These are phyloP conservation scores for Misopates orontium DNA, from an alignment of 257 asterid genomes.

Conservation along the genomic window DNA sequence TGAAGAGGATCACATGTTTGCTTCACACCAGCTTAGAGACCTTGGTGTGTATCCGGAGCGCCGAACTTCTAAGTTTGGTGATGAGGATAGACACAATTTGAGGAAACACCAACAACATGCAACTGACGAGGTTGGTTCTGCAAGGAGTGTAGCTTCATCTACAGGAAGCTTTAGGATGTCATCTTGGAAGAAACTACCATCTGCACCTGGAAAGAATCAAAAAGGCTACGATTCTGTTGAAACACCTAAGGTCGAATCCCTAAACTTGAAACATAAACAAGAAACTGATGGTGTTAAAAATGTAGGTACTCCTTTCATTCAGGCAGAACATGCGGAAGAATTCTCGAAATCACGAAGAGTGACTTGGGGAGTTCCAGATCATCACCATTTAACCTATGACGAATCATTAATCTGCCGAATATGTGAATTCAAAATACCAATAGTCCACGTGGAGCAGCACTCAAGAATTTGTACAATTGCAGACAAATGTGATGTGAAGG, in stretches of 20 bases:
- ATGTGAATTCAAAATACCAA: constrained; percentile 98
- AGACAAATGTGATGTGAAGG: constrained; percentile 96
- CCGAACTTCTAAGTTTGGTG: constrained; percentile 36
- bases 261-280: constrained; percentile 39
- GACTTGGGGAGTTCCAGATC: constrained; percentile 81
- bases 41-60: constrained; percentile 79
- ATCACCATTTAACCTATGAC: constrained; percentile 69
- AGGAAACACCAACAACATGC: constrained; percentile 40
- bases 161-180: constrained; percentile 89
- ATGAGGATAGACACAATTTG: constrained; percentile 37
- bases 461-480: constrained; percentile 93
- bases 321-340: constrained; percentile 49
- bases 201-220: constrained; percentile 59
- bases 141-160: constrained; percentile 67
- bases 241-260: constrained; percentile 45
- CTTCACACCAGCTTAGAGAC: constrained; percentile 85
- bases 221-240: constrained; percentile 53
- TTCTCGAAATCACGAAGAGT: constrained; percentile 47
- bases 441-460: constrained; percentile 86
- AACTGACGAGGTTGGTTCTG: constrained; percentile 67
- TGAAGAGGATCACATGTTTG: constrained; percentile 63
- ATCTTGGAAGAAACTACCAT: constrained; percentile 96
- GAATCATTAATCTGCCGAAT: constrained; percentile 92
- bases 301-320: constrained; percentile 41
- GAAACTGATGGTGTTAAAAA: constrained; percentile 42